Base-by-base conservation (phyloP, 2,329 filamentous ascomycete species). In the Aspergillus sp. region DNA sequence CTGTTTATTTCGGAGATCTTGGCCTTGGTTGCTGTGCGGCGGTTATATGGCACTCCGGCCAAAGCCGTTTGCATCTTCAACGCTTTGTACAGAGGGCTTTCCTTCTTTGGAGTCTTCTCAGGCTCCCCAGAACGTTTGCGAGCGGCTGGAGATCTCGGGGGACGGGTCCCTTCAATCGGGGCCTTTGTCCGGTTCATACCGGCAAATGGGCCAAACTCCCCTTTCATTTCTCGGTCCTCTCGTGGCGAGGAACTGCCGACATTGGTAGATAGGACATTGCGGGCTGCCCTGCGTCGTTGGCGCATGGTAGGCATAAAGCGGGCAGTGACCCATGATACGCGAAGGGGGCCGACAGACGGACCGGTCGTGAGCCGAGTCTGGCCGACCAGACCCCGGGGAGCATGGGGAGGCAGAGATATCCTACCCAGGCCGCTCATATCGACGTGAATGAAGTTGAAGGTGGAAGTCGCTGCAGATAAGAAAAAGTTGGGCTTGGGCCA, bases 41-140 rank as follows among this genome's bases (percentile, higher is more conserved):
- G 74, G 24, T 75, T 75, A 53, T 95, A 95, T 0, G 85, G 75
- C 4, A 96, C 69, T 3, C 79, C 75, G 2, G 83, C 68, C 42
- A 96, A 66, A 2, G 82, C 71, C 32, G 78, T 77, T 56, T 95
- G 89, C 89, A 96, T 96, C 64, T 93, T 94, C 58, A 96, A 68
- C 4, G 89, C 88, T 55, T 93, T 88, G 60, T 75, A 82, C 5
- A 72, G 61, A 30, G 67, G 65, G 37, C 64, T 58, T 40, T 68
- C 65, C 54, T 67, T 58, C 46, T 65, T 62, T 45, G 63, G 50
- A 36, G 51, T 41, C 40, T 57, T 50, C 32, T 55, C 40, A 20
- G 49, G 37, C 20, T 57, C 51, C 16, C 51, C 51, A 33, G 65
- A 51, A 38, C 61, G 55, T 42, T 61, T 68, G 31, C 64, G 53